Conservation (phyloP, 2,329 filamentous ascomycete genomes). For the Aschersonia sp. region DNA sequence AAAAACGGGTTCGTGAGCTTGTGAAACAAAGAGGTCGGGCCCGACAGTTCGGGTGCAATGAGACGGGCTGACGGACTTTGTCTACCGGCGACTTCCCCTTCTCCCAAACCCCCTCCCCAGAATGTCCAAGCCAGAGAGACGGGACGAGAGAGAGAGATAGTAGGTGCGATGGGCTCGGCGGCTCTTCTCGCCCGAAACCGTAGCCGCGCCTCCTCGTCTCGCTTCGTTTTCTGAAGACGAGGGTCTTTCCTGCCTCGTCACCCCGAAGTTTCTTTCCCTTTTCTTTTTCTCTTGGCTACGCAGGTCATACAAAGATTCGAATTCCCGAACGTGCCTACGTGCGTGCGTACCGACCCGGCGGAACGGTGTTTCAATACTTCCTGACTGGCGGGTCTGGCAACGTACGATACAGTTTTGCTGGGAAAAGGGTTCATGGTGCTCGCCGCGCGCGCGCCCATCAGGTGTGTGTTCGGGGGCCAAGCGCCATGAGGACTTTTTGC, state of each 20-base stretch:
- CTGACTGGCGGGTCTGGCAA: conserved; percentile 1
- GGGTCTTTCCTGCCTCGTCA: not conserved
- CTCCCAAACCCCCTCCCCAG: not conserved
- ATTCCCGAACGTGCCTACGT: conserved; percentile 1
- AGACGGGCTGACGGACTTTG: conserved; percentile 1
- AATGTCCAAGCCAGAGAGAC: not conserved
- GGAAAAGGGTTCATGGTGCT: too few species aligned
- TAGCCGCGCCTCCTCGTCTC: too few species aligned
- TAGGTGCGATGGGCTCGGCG: too few species aligned
- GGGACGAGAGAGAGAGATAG: not conserved
- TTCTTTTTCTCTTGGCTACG: not conserved
- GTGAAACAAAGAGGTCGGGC: not conserved
- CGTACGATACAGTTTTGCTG: too few species aligned
- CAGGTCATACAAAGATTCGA: conserved; percentile 1
- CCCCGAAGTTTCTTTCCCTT: not conserved
- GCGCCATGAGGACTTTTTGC: not conserved
- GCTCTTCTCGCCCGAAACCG: too few species aligned
- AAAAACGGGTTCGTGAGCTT: not conserved
- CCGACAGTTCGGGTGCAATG: conserved; percentile 2
- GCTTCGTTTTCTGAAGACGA: too few species aligned
- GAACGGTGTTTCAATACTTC: conserved; percentile 2
- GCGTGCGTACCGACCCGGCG: conserved; percentile 1
- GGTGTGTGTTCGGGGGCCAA: too few species aligned
- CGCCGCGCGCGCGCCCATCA: too few species aligned
- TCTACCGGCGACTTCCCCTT: not conserved